Conservation (phyloP, 257 asterid genomes). For the Lithospermum erythrorhizon region DNA sequence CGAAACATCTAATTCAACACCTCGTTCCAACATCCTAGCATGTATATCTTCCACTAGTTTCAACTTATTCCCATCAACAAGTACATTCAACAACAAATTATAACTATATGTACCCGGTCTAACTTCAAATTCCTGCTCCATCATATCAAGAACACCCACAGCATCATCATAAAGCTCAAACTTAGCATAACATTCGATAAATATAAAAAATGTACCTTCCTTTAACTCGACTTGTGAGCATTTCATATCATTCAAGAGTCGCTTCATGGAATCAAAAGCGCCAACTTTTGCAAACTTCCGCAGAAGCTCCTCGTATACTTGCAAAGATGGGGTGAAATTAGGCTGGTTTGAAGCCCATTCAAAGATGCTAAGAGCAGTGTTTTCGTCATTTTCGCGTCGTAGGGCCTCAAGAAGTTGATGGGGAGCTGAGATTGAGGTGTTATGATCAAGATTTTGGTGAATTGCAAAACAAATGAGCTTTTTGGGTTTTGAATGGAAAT, state of each 20-base stretch:
- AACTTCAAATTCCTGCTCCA: conserved; percentile 53
- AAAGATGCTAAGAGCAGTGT: conserved; percentile 49
- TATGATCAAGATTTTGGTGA: conserved; percentile 8
- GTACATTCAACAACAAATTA: conserved; percentile 65
- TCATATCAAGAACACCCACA: conserved; percentile 49
- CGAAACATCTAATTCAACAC: conserved; percentile 61
- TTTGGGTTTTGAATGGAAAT: conserved; percentile 21
- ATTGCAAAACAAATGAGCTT: conserved; percentile 12
- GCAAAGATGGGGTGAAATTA: conserved; percentile 43
- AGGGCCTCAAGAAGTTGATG: conserved; percentile 52
- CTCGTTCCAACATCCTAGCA: conserved; percentile 45
- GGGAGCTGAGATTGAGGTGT: conserved; percentile 19
- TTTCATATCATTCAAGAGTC: conserved; percentile 53
- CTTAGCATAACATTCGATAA: conserved; percentile 59
- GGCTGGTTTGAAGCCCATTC: conserved; percentile 74
- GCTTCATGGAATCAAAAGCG: conserved; percentile 43
- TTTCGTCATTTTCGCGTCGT: conserved; percentile 48
- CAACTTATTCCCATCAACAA: conserved; percentile 75
- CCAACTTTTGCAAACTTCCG: conserved; percentile 59
- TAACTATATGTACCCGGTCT: conserved; percentile 49
- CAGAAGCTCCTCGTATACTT: conserved; percentile 57
- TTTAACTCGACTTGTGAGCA: conserved; percentile 25
- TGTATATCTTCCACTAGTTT: conserved; percentile 66
- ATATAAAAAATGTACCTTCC: conserved; percentile 52
- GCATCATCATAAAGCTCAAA: conserved; percentile 60